phyloP scores from a whole-genome alignment of 1,139 yeast genomes.

The Candida tropicalis region DNA sequence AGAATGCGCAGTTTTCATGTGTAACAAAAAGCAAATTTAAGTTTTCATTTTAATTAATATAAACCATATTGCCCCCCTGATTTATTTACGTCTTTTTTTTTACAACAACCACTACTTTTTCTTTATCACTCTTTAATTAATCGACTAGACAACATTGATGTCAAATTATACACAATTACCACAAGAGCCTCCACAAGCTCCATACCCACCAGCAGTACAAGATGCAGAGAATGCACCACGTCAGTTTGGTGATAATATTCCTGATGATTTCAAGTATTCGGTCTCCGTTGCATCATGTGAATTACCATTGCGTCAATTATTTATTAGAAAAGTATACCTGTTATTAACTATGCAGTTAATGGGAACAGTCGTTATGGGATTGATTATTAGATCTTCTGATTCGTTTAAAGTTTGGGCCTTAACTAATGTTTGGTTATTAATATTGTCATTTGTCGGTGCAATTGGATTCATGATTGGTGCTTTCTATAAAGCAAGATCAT shows the following conservation, averaged over 20 bases:
- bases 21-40: too few relatives aligned
- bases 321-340: constrained; percentile 78
- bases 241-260: constrained; percentile 46
- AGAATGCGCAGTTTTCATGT: too few relatives aligned
- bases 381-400: constrained; percentile 51
- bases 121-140: neutral
- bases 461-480: constrained; percentile 66
- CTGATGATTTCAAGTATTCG: constrained; percentile 85
- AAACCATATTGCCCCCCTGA: too few relatives aligned
- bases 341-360: constrained; percentile 67
- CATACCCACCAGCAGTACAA: constrained; percentile 4
- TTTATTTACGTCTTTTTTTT: neutral
- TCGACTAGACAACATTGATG: too few relatives aligned
- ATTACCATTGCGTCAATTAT: constrained; percentile 71
- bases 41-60: too few relatives aligned
- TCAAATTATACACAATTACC: constrained; percentile 12
- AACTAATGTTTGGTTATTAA: constrained; percentile 61
- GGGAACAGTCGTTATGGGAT: constrained; percentile 62
- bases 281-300: constrained; percentile 80
- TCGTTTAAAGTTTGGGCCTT: constrained; percentile 60
- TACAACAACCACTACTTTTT: neutral
- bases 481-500: constrained; percentile 59
- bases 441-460: constrained; percentile 59
- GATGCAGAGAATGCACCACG: constrained; percentile 17
- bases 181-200: constrained; percentile 13